These are phyloP conservation scores for Adenanthera pavonina DNA, from an alignment of 306 rosid genomes.

Conservation along the genomic window DNA sequence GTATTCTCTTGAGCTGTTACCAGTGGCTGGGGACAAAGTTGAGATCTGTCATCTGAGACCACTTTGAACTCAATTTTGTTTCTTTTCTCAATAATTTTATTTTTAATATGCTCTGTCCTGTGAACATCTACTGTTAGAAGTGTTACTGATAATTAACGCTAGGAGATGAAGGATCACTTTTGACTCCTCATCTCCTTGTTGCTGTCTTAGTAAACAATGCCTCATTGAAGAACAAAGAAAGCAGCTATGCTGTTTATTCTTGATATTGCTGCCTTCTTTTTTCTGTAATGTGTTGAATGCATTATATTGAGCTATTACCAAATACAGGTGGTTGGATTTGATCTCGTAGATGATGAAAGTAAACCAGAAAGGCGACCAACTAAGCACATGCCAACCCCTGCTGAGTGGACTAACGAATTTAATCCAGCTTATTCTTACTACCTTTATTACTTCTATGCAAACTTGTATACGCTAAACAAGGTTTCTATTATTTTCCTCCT, in stretches of 20 bases:
- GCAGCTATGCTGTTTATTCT: conserved; percentile 10
- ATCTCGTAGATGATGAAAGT: conserved; percentile 88
- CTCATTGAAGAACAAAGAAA: conserved; percentile 10
- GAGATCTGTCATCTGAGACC: conserved; percentile 7
- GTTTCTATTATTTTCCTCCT: conserved; percentile 45
- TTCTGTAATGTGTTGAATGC: not conserved
- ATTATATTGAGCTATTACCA: conserved; percentile 33
- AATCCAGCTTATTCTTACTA: conserved; percentile 90
- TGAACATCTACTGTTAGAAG: not conserved
- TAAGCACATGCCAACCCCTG: conserved; percentile 91
- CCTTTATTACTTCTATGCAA: conserved; percentile 79
- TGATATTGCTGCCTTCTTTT: conserved; percentile 2
- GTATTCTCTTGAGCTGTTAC: not conserved
- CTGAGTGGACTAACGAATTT: conserved; percentile 82
- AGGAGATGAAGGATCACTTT: not conserved
- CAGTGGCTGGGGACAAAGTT: not conserved
- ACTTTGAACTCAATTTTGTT: not conserved
- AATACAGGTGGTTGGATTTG: conserved; percentile 85
- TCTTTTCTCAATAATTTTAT: not conserved
- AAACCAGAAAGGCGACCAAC: conserved; percentile 93
- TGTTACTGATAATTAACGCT: not conserved
- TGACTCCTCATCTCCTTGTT: not conserved
- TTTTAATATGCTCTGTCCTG: not conserved
- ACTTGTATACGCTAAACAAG: conserved; percentile 83
- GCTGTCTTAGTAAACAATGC: conserved; percentile 2